These are phyloP conservation scores for Biscogniauxia sp. DNA, from an alignment of 2,329 filamentous ascomycete genomes.

Conservation along the genomic window DNA sequence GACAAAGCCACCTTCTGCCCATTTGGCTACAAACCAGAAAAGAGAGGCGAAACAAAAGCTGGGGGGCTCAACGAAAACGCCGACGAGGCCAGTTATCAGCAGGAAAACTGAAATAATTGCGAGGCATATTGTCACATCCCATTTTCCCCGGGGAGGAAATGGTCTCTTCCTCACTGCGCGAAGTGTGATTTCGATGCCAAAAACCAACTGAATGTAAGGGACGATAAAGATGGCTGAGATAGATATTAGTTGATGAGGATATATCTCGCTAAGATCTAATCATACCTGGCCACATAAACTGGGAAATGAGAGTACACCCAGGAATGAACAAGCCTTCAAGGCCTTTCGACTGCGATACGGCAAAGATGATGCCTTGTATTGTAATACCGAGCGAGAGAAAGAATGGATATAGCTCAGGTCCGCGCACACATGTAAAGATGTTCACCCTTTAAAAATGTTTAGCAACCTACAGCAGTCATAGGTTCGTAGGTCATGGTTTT, in stretches of 20 bases:
- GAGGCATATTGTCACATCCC: constrained; percentile 58
- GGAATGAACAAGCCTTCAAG: constrained; percentile 48
- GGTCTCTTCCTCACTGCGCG: constrained; percentile 53
- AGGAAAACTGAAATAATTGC: constrained; percentile 48
- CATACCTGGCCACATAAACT: constrained; percentile 60
- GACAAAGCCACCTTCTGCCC: constrained; percentile 55
- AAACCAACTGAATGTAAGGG: constrained; percentile 64
- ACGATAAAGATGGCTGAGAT: constrained; percentile 61
- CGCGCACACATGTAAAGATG: constrained; percentile 42
- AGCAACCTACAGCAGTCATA: constrained; percentile 12
- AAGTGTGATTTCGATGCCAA: constrained; percentile 59
- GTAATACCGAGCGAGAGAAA: constrained; percentile 56
- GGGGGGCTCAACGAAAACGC: constrained; percentile 51
- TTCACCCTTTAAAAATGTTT: constrained; percentile 23
- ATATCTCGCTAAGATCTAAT: neutral
- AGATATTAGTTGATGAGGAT: constrained; percentile 23
- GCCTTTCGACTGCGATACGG: constrained; percentile 55
- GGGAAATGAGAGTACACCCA: constrained; percentile 53
- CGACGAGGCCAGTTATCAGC: constrained; percentile 57
- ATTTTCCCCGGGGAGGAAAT: constrained; percentile 59
- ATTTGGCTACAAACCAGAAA: constrained; percentile 64
- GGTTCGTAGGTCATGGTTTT: constrained; percentile 4
- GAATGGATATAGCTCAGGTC: constrained; percentile 53
- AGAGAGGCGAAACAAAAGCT: constrained; percentile 66
- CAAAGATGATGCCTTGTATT: constrained; percentile 57